Evolutionary conservation across 164 flowering plant genomes (phyloP), one percentile per base, ranked within the genome.

Genomic region (Vitis rupestris): DNA sequence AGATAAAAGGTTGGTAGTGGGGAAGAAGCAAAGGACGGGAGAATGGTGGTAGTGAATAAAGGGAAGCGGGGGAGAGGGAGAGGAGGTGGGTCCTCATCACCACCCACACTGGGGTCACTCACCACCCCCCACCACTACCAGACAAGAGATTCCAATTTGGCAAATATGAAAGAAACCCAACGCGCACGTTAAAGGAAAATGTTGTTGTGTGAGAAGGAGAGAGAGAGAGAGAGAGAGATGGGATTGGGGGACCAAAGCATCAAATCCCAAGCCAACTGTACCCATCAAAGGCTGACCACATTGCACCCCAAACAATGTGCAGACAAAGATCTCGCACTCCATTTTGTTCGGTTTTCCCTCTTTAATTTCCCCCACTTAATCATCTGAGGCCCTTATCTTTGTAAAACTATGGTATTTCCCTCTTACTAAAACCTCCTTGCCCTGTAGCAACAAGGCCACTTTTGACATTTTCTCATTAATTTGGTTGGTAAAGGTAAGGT

Each of bases 211-310:
- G 50, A 30, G 44, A 27, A 50, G 13, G 17, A 44, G 23, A 51
- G 47, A 64, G 51, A 37, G 52, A 49, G 66, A 59, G 61, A 30
- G 74, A 51, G 51, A 65, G 44, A 57, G 64, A 13, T 17, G 63
- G 54, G 27, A 15, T 47, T 29, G 12, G 15, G 55, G 79, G 79
- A 76, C 79, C 81, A 77, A 71, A 77, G 78, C 76, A 82, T 77
- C 76, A 71, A 78, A 64, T 74, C 75, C 44, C 81, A 75, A 64
- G 64, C 76, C 76, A 78, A 63, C 76, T 60, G 64, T 73, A 66
- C 72, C 71, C 75, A 74, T 73, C 78, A 71, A 69, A 78, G 74
- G 68, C 79, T 79, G 79, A 70, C 78, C 78, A 69, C 19, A 72
- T 60, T 75, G 75, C 73, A 70, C 70, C 75, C 74, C 51, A 30